Base-by-base conservation (phyloP, 805 yeast genomes). In the Kazachstania psychrophila region DNA sequence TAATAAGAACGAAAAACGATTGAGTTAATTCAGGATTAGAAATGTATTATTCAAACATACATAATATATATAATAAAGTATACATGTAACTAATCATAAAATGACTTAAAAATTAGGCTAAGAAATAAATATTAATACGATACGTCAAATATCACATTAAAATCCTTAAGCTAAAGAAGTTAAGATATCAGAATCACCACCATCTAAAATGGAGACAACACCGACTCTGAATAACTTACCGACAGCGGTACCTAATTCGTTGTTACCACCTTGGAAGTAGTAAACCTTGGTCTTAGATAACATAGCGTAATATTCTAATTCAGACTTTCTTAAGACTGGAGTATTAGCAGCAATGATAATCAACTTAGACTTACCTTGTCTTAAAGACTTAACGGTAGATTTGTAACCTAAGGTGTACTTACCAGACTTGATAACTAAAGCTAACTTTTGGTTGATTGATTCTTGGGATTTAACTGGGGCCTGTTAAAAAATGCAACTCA, bases 171-270 rank as follows among this genome's bases (percentile, higher is more conserved):
- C 64, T 51, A 60, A 55, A 65, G 85, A 66, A 61, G 87, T 61
- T 68, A 92, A 80, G 75, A 92, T 88, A 73, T 92, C 99, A 62
- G 98, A 92, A 77, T 92, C 99, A 88, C 99, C 99, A 61, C 96
- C 96, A 62, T 92, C 98, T 64, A 89, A 75, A 62, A 92, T 70
- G 63, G 96, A 75, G 63, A 92, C 75, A 64, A 88, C 89, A 77
- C 97, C 97, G 61, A 92, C 97, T 77, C 96, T 86, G 96, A 92
- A 92, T 65, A 92, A 86, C 74, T 85, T 89, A 88, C 99, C 99
- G 75, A 96, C 89, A 60, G 96, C 95, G 61, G 99, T 92, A 78
- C 96, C 97, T 66, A 89, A 85, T 77, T 89, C 97, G 75, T 89
- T 89, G 96, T 89, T 89, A 72, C 95, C 94, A 78, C 96, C 97